Evolutionary conservation across 1,139 yeast genomes (phyloP).

Genomic region (Geotrichum bryndzae): DNA sequence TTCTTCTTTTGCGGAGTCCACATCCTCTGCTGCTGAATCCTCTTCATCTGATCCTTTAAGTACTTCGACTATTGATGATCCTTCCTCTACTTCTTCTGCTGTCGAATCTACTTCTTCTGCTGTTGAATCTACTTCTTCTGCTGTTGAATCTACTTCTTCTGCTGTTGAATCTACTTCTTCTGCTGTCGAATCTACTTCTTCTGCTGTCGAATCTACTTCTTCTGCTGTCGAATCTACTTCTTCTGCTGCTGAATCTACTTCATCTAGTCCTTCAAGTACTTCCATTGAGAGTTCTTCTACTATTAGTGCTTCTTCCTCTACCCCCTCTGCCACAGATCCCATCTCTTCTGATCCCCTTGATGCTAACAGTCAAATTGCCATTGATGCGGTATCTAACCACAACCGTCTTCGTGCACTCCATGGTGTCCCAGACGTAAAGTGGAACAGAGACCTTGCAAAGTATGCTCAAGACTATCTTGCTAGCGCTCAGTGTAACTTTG

Average conservation of each 20-base stretch:
- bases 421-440: constrained; percentile 51
- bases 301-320: constrained; percentile 18
- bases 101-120: constrained; percentile 15
- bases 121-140: constrained; percentile 17
- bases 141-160: constrained; percentile 14
- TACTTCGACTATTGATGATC: constrained; percentile 14
- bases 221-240: constrained; percentile 3
- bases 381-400: constrained; percentile 48
- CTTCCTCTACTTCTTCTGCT: constrained; percentile 16
- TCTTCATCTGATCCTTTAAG: no score
- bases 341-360: constrained; percentile 6
- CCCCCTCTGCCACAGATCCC: constrained; percentile 15
- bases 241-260: constrained; percentile 10
- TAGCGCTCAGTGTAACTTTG: constrained; percentile 62
- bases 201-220: constrained; percentile 5
- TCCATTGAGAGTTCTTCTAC: constrained; percentile 9
- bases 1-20: constrained; percentile 14
- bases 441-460: constrained; percentile 58
- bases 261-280: constrained; percentile 2
- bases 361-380: constrained; percentile 22
- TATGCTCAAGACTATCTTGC: constrained; percentile 62
- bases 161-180: not conserved
- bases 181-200: not conserved
- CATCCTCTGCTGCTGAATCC: constrained; percentile 19
- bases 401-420: constrained; percentile 64